Evolutionary conservation across 768 basidiomycete genomes (phyloP), one percentile per base, ranked within the genome.

Genomic region (Phylloporus sp.): DNA sequence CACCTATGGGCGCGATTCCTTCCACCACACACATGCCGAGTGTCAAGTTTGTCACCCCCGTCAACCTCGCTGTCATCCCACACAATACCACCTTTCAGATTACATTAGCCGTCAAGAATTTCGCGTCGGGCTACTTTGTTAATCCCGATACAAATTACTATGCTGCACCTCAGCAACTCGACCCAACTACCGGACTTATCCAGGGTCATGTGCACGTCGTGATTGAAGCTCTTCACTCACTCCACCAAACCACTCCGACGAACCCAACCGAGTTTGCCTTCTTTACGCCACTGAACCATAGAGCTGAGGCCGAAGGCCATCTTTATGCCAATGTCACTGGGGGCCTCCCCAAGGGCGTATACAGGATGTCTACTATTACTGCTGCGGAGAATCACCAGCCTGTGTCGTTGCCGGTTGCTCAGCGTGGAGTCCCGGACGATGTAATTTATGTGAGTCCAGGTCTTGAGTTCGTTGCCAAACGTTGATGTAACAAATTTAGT

Each of bases 151-250:
- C 61, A 23, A 85, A 77, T 60, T 85, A 79, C 70, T 75, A 77
- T 50, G 64, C 75, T 27, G 80, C 80, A 7, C 85, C 85, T 40
- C 78, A 80, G 59, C 70, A 80, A 51, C 64, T 80, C 36, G 68
- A 79, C 61, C 45, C 59, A 11, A 57, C 52, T 1, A 58, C 69
- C 10, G 85, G 85, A 47, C 58, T 73, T 38, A 75, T 87, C 59
- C 62, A 77, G 50, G 87, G 85, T 11, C 82, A 86, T 69, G 72
- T 73, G 16, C 86, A 88, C 59, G 66, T 86, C 59, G 82, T 83
- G 38, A 71, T 87, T 48, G 77, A 86, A 66, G 50, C 65, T 46
- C 69, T 88, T 50, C 53, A 61, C 15, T 71, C 76, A 12, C 66
- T 85, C 48, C 68, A 68, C 32, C 73, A 79, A 56, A 80, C 82